Percentiles rank a stretch among this genome's conserved stretches.
Evolutionary conservation across 1,139 yeast genomes (phyloP).

Genomic region (Candida sp.): DNA sequence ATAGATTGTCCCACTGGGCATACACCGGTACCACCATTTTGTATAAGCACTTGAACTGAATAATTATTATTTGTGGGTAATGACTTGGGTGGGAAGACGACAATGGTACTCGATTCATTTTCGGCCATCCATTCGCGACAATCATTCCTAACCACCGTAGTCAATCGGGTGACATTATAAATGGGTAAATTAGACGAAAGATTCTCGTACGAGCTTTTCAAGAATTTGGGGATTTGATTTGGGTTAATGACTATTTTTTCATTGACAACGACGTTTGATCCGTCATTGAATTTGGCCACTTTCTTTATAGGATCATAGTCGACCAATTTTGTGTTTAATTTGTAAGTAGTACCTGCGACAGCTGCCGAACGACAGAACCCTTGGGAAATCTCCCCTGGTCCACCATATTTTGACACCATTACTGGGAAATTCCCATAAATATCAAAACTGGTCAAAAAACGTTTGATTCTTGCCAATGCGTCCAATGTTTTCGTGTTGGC

Average conservation of each 20-base stretch:
- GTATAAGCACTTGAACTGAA: constrained; percentile 83
- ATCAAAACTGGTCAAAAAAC: constrained; percentile 84
- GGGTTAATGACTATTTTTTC: constrained; percentile 76
- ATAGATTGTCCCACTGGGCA: constrained; percentile 84
- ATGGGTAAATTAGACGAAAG: constrained; percentile 38
- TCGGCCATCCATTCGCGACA: constrained; percentile 88
- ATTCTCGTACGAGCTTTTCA: constrained; percentile 31
- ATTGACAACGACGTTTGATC: constrained; percentile 66
- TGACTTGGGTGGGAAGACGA: constrained; percentile 91
- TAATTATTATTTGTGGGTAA: constrained; percentile 61
- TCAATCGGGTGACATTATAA: constrained; percentile 63
- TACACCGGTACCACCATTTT: constrained; percentile 87
- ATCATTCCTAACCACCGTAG: constrained; percentile 80
- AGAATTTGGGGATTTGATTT: constrained; percentile 59
- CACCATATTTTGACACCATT: constrained; percentile 88
- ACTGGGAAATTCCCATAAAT: constrained; percentile 95
- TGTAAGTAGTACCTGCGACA: constrained; percentile 95
- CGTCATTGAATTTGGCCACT: constrained; percentile 74
- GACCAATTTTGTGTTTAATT: constrained; percentile 63
- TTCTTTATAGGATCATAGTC: constrained; percentile 64
- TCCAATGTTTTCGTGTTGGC: constrained; percentile 61
- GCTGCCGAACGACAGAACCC: constrained; percentile 99
- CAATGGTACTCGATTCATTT: constrained; percentile 79
- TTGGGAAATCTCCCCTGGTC: constrained; percentile 94
- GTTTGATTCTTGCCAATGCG: constrained; percentile 76